phyloP scores from a whole-genome alignment of 1,139 yeast genomes.

The Suhomyces chickasaworum region DNA sequence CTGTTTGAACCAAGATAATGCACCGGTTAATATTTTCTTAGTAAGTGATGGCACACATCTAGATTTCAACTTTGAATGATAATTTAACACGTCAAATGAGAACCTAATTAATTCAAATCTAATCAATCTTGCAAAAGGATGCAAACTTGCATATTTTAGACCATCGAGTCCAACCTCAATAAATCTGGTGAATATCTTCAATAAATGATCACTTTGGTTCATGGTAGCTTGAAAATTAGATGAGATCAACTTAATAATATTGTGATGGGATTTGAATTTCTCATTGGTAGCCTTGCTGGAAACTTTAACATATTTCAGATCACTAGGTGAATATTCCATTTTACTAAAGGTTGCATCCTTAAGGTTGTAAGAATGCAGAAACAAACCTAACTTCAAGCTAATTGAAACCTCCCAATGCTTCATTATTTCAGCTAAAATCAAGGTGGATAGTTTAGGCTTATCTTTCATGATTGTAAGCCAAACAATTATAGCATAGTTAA shows the following conservation, averaged over 20 bases:
- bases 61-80: conserved; percentile 53
- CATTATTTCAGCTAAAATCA: conserved; percentile 70
- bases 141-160: conserved; percentile 64
- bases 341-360: conserved; percentile 61
- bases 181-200: conserved; percentile 69
- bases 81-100: conserved; percentile 63
- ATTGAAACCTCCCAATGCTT: conserved; percentile 70
- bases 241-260: conserved; percentile 65
- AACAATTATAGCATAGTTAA: conserved; percentile 68
- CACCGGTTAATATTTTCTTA: conserved; percentile 60
- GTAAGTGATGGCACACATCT: conserved; percentile 49
- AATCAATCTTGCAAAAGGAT: conserved; percentile 75
- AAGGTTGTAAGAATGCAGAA: conserved; percentile 60
- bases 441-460: conserved; percentile 53
- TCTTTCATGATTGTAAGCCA: conserved; percentile 86
- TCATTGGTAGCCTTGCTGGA: conserved; percentile 55
- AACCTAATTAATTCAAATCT: conserved; percentile 76
- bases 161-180: conserved; percentile 60
- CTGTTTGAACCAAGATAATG: conserved; percentile 76
- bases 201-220: conserved; percentile 69
- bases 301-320: conserved; percentile 45
- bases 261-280: conserved; percentile 71
- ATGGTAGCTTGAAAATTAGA: conserved; percentile 85
- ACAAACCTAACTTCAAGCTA: conserved; percentile 63
- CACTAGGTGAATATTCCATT: conserved; percentile 92